Conservation (phyloP, 2,329 filamentous ascomycete genomes). For the Nemania abortiva region DNA sequence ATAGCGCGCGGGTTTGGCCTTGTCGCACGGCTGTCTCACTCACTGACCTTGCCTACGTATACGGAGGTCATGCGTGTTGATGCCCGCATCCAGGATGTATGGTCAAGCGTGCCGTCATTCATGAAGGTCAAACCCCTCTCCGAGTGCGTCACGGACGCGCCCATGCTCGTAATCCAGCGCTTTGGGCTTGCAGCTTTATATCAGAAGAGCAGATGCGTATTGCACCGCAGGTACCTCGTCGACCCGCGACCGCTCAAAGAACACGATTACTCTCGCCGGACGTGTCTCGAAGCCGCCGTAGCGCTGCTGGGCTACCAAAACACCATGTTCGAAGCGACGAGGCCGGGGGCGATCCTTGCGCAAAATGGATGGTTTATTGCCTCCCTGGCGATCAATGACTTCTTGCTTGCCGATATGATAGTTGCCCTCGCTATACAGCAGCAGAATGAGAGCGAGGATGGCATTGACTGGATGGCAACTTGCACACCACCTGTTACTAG, state of each 20-base stretch:
- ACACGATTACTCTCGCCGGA: constrained; percentile 65
- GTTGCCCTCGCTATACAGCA: constrained; percentile 66
- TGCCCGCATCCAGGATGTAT: constrained; percentile 58
- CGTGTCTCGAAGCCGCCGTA: constrained; percentile 64
- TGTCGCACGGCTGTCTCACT: constrained; percentile 64
- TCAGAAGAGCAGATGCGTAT: constrained; percentile 67
- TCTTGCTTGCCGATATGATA: constrained; percentile 71
- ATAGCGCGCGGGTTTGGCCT: constrained; percentile 63
- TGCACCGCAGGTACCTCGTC: constrained; percentile 66
- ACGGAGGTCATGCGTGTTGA: constrained; percentile 64
- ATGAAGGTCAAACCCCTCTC: constrained; percentile 63
- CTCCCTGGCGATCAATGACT: constrained; percentile 70
- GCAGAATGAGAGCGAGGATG: constrained; percentile 53
- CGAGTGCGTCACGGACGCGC: constrained; percentile 62
- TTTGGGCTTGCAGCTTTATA: constrained; percentile 65
- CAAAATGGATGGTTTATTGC: constrained; percentile 68
- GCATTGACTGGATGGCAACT: constrained; percentile 53
- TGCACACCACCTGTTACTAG: constrained; percentile 53
- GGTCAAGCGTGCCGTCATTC: constrained; percentile 60
- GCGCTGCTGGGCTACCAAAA: constrained; percentile 62
- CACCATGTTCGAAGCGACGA: constrained; percentile 61
- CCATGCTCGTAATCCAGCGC: constrained; percentile 63
- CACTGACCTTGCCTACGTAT: constrained; percentile 61
- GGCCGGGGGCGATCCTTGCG: constrained; percentile 66
- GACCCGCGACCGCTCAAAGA: constrained; percentile 58